Evolutionary conservation across 148 eudicot genomes (phyloP).

Genomic region (Rhododendron williamsianum): DNA sequence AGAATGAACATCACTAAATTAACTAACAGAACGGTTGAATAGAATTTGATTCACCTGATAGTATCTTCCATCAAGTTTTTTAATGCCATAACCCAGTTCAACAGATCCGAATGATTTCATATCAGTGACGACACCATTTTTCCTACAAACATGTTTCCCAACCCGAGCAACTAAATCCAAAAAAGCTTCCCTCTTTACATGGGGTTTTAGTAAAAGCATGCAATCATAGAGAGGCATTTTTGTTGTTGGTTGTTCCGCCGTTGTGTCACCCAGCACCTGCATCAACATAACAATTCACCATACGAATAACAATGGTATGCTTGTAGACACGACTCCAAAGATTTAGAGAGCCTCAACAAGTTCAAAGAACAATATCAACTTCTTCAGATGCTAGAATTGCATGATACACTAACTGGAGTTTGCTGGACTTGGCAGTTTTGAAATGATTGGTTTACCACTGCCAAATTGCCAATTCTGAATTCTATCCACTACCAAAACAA

Average conservation of each 20-base stretch:
- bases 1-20: not conserved
- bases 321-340: not conserved
- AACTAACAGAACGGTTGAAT: not conserved
- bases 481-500: not conserved
- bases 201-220: slow-evolving; percentile 79
- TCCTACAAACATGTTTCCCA: slow-evolving; percentile 70
- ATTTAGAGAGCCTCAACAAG: not conserved
- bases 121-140: slow-evolving; percentile 85
- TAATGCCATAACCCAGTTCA: slow-evolving; percentile 90
- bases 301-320: not conserved
- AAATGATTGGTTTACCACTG: not conserved
- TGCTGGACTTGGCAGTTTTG: not conserved
- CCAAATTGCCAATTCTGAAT: not conserved
- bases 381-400: not conserved
- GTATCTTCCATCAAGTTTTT: slow-evolving; percentile 85
- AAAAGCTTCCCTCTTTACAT: slow-evolving; percentile 30
- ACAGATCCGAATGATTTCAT: slow-evolving; percentile 51
- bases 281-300: not conserved
- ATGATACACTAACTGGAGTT: not conserved
- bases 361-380: not conserved
- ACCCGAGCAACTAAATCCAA: slow-evolving; percentile 63
- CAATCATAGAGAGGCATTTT: slow-evolving; percentile 95
- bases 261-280: slow-evolving; percentile 7
- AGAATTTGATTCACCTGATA: slow-evolving; percentile 49
- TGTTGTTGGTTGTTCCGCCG: not conserved